Base-by-base conservation (phyloP, 495 filamentous ascomycete genomes). In the Podospora comata region DNA sequence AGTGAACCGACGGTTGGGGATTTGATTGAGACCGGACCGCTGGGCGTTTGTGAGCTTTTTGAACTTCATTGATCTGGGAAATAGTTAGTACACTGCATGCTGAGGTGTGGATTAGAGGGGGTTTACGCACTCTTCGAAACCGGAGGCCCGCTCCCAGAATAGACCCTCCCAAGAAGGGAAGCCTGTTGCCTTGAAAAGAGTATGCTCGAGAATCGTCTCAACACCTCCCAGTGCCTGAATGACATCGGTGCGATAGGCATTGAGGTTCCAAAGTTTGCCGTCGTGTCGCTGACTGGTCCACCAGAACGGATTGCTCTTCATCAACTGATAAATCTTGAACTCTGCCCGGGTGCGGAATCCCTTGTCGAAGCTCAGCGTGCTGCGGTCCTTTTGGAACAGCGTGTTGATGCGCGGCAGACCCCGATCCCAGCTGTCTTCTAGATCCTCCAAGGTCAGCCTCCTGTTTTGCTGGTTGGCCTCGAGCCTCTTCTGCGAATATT, bases 271-370 rank as follows among this genome's bases (percentile, higher is more conserved):
- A 54, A 99, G 81, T 78, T 98, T 99, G 77, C 96, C 96, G 74
- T 99, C 96, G 74, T 99, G 96, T 60, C 96, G 85, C 78, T 98
- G 96, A 73, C 92, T 96, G 2, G 96, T 99, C 96, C 95, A 99
- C 94, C 94, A 97, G 85, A 97, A 99, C 0, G 95, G 94, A 78
- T 97, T 97, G 83, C 92, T 96, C 89, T 97, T 98, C 95, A 99
- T 98, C 69, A 97, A 82, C 79, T 97, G 94, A 77, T 98, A 99
- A 64, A 92, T 90, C 82, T 98, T 99, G 84, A 98, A 99, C 81
- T 99, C 96, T 28, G 94, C 92, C 44, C 96, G 85, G 30, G 95
- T 89, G 72, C 96, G 91, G 88, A 97, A 98, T 57, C 96, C 96
- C 81, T 99, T 99, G 82, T 99, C 96, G 76, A 99, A 99, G 74